phyloP scores from a whole-genome alignment of 768 basidiomycete genomes.

The Tylopilus cervinicoccineus region DNA sequence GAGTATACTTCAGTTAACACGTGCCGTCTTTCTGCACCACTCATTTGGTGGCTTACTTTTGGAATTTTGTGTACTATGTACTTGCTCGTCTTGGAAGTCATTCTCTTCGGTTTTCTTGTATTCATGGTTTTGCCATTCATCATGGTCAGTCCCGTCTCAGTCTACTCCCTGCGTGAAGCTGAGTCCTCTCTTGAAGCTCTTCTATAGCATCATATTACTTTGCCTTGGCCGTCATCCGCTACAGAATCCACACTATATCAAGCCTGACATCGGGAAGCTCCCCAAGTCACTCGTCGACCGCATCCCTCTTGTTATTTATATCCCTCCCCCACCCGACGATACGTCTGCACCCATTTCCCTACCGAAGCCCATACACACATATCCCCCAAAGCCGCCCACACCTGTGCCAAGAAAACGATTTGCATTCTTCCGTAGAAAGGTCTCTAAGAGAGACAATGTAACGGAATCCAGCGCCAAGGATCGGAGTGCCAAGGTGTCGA shows the following conservation, averaged over 20 bases:
- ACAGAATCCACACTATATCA: constrained; percentile 68
- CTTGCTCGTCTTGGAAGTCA: constrained; percentile 65
- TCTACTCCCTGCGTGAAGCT: constrained; percentile 1
- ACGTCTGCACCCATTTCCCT: constrained; percentile 35
- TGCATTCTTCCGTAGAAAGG: constrained; percentile 42
- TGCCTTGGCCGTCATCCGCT: constrained; percentile 79
- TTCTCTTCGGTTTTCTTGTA: constrained; percentile 70
- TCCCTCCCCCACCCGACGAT: constrained; percentile 68
- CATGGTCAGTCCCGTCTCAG: constrained; percentile 50
- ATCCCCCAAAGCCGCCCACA: constrained; percentile 53
- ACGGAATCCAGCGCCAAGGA: constrained; percentile 15
- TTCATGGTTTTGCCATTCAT: constrained; percentile 77
- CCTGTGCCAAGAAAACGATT: constrained; percentile 42
- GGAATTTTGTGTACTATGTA: constrained; percentile 79
- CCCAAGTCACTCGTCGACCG: constrained; percentile 67
- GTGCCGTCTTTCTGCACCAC: constrained; percentile 71
- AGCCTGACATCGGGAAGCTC: constrained; percentile 75
- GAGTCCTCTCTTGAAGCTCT: constrained; percentile 41
- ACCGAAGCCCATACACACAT: constrained; percentile 50
- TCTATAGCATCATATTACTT: constrained; percentile 75
- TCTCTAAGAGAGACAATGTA: constrained; percentile 22
- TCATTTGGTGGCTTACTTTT: constrained; percentile 86
- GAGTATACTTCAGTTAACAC: constrained; percentile 72
- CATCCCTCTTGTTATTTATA: constrained; percentile 83
- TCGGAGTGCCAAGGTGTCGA: constrained; percentile 8